These are phyloP conservation scores for Aspergillus fijiensis DNA, from an alignment of 2,329 filamentous ascomycete species.

Conservation along the genomic window DNA sequence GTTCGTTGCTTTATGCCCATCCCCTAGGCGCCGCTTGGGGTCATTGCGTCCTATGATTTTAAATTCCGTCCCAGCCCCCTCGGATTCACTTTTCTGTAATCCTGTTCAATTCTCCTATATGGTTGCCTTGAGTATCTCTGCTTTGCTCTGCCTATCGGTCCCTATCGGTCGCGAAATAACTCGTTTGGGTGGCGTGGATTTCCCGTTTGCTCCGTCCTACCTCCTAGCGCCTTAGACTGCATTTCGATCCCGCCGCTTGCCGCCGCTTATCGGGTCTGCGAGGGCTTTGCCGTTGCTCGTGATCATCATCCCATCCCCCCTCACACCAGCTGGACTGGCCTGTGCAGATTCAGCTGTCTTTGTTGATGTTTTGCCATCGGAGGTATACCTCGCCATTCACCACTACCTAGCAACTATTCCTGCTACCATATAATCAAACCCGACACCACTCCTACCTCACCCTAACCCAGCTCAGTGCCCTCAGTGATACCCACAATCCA, in stretches of 20 bases:
- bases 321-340: constrained; percentile 10
- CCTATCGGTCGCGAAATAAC: constrained; percentile 7
- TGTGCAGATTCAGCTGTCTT: neutral
- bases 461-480: neutral
- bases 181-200: constrained; percentile 11
- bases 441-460: no score
- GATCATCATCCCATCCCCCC: constrained; percentile 7
- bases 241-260: constrained; percentile 2
- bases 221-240: no score
- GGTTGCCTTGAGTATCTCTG: neutral
- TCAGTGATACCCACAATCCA: constrained; percentile 2
- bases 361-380: neutral
- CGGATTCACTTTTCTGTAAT: constrained; percentile 5
- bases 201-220: no score
- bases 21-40: constrained; percentile 19
- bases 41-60: constrained; percentile 13
- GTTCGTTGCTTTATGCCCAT: constrained; percentile 25
- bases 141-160: constrained; percentile 6
- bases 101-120: neutral
- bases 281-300: neutral
- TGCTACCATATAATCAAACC: no score
- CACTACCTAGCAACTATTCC: neutral
- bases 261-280: neutral
- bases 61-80: constrained; percentile 20
- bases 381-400: neutral